These are phyloP conservation scores for Pseudozyma thailandica DNA, from an alignment of 1,284 basidiomycete genomes.

Conservation along the genomic window DNA sequence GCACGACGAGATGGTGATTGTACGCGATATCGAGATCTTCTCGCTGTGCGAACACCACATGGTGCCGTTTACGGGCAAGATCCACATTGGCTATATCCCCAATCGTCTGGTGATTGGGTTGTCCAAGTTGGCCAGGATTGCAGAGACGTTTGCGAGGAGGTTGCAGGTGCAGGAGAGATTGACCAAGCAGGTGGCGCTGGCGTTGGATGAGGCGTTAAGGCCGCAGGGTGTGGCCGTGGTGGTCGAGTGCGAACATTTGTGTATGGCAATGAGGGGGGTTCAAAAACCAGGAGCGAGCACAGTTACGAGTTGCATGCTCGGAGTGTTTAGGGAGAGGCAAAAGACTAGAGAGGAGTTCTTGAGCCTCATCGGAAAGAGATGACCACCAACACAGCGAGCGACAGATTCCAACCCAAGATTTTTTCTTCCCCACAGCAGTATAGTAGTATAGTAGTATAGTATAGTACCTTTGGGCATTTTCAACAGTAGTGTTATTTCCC, in stretches of 20 bases:
- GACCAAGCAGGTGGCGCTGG: constrained; percentile 96
- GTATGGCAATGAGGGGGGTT: constrained; percentile 99
- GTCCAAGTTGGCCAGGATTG: constrained; percentile 96
- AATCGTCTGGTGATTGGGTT: constrained; percentile 93
- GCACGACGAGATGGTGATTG: constrained; percentile 99
- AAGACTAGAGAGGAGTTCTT: constrained; percentile 91
- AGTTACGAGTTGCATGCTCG: constrained; percentile 98
- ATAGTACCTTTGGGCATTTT: constrained; percentile 1
- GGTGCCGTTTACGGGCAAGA: constrained; percentile 95
- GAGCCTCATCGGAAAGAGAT: constrained; percentile 59
- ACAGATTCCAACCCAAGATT: neutral
- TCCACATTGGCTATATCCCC: constrained; percentile 84
- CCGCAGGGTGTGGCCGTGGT: constrained; percentile 99
- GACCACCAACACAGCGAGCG: neutral
- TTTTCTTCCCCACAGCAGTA: constrained; percentile 16
- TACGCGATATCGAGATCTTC: constrained; percentile 96
- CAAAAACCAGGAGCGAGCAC: constrained; percentile 97
- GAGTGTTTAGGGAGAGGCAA: constrained; percentile 94
- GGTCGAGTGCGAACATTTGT: constrained; percentile 80
- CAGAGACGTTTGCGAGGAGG: constrained; percentile 94
- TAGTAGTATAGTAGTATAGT: neutral
- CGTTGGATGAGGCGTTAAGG: constrained; percentile 95
- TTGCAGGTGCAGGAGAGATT: constrained; percentile 97
- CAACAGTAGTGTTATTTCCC: constrained; percentile 14
- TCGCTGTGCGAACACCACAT: constrained; percentile 98